Evolutionary conservation across 2,329 filamentous ascomycete species (phyloP), one percentile per base, ranked within the genome.

Genomic region (Ceratocystis harringtonii): DNA sequence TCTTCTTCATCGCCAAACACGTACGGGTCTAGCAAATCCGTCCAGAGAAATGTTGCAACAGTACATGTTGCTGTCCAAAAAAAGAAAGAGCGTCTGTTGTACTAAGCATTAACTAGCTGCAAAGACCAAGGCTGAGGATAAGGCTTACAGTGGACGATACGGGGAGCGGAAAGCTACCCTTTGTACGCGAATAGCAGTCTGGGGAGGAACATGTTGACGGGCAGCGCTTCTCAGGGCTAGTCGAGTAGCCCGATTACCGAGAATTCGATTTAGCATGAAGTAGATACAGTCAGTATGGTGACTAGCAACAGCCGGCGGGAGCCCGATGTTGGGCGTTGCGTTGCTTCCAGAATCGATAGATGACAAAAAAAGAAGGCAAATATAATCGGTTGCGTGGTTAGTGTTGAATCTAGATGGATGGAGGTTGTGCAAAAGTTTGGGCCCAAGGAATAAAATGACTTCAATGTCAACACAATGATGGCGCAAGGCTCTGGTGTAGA

Each of bases 1-100:
- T 67, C 66, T 17, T 62, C 63, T 45, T 67, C 66, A 8, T 65
- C 66, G 3, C 60, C 66, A 44, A 67, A 67, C 7, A 67, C 62
- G 28, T 58, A 67, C 5, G 66, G 63, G 28, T 67, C 66, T 30
- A 67, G 43, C 10, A 67, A 30, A 25, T 67, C 66, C 3, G 66
- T 65, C 61, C 48, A 60, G 36, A 67, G 30, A 36, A 67, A 67
- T 4, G 66, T 65, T 7, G 25, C 48, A 8, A 65, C 17, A 10
- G 64, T 17, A 2, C 62, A 25, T 15, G 55, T 32, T 15, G 58
- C 45, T 1, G 63, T 57, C 6, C 45, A 50, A n/a, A 63, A 17
- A 22, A 67, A 22, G 17, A 65, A 63, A 19, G 45, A 58, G 45
- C 66, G 66, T 6, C 66, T 67, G 17, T 17, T 55, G 45, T 30